Evolutionary conservation across 2,329 filamentous ascomycete genomes (phyloP), one percentile per base, ranked within the genome.

Genomic region (Xylaria sp.): DNA sequence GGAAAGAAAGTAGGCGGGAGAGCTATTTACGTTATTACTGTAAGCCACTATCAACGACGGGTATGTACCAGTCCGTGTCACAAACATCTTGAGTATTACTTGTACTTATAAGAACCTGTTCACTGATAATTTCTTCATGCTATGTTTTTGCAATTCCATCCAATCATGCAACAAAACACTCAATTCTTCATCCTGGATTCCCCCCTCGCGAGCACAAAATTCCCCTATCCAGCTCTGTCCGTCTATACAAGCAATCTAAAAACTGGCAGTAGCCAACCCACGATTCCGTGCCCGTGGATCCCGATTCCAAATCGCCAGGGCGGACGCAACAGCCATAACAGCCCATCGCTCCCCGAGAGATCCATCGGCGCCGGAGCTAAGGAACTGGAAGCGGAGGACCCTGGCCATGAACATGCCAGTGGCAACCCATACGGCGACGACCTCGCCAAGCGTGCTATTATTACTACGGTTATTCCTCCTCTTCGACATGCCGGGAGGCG

Each of bases 321-420:
- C 80, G 58, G 81, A 80, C 6, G 78, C 74, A 9, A 82, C 81
- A 0, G 82, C 80, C 81, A 83, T 83, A 17, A 83, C 71, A 0
- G 79, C 78, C 80, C 81, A 84, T 23, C 80, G 74, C 67, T 81
- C 79, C 13, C 83, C 83, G 13, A 84, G 74, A 20, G 75, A 70
- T 0, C 83, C 82, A 7, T 76, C 76, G 11, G 74, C 74, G 1
- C 82, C 83, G 0, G 75, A 79, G 6, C 82, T 82, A 6, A 81
- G 65, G 70, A 83, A 85, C 17, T 73, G 67, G 69, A 84, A 84
- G 65, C 76, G 77, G 38, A 79, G 70, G n/a, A 72, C 69, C 74
- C 82, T 81, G 17, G 75, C 76, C 44, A 78, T 9, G 67, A 70
- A 77, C 79, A 78, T 75, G 13, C 66, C 65, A 2, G 70, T 48